Evolutionary conservation across 228 moss, liverwort and hornwort genomes (phyloP).

Genomic region (Sphagnum magellanicum): DNA sequence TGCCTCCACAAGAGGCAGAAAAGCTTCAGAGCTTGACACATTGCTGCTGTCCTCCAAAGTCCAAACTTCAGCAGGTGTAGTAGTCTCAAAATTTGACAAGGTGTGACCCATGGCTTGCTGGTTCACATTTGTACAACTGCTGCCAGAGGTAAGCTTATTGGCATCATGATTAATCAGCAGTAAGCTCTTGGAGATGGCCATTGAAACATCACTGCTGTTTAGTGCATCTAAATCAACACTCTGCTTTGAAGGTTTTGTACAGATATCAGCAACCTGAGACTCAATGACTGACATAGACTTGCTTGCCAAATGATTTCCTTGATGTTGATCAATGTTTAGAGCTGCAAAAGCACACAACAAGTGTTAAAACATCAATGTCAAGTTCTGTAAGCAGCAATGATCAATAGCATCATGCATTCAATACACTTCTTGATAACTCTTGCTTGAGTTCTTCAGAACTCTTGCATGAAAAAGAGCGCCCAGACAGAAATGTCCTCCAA

Average conservation of each 20-base stretch:
- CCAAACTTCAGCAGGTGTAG: constrained; percentile 4
- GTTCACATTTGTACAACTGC: constrained; percentile 14
- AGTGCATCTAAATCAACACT: constrained; percentile 13
- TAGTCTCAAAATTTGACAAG: constrained; percentile 2
- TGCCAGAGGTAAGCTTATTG: constrained; percentile 2
- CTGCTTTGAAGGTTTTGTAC: constrained; percentile 4
- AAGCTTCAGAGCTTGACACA: constrained; percentile 18
- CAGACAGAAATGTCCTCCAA: too few species aligned
- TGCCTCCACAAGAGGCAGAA: not conserved
- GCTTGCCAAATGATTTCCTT: not conserved
- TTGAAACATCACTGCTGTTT: constrained; percentile 17
- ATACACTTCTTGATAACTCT: too few species aligned
- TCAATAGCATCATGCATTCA: too few species aligned
- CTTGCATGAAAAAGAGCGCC: too few species aligned
- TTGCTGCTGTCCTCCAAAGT: constrained; percentile 12
- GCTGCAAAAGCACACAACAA: not conserved
- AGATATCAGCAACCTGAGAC: not conserved
- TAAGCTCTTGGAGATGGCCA: constrained; percentile 22
- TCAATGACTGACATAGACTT: not conserved
- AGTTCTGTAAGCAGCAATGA: not conserved
- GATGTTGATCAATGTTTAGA: not conserved
- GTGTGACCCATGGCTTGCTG: constrained; percentile 3
- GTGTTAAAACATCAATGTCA: not conserved
- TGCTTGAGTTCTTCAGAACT: too few species aligned
- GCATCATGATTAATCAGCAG: constrained; percentile 16